Evolutionary conservation across 2,329 filamentous ascomycete genomes (phyloP).

Genomic region (Epichloe baconii): DNA sequence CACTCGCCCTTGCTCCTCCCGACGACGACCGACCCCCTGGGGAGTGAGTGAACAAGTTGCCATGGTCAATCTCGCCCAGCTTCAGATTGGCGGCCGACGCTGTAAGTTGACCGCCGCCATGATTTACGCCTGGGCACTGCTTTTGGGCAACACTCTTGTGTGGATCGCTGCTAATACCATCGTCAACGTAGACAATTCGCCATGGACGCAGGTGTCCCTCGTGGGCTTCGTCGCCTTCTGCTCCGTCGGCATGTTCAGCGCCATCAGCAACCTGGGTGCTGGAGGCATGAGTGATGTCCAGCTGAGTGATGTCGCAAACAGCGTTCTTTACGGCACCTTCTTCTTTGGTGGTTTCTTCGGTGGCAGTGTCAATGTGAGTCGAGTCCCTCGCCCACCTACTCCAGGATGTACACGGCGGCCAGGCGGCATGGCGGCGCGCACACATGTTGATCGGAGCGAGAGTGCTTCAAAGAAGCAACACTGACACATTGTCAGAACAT

Average conservation of each 20-base stretch:
- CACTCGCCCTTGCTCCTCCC: neutral
- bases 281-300: conserved; percentile 22
- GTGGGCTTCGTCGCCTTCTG: conserved; percentile 14
- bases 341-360: conserved; percentile 5
- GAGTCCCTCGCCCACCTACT: neutral
- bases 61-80: conserved; percentile 1
- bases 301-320: conserved; percentile 33
- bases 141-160: neutral
- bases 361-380: conserved; percentile 5
- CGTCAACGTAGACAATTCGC: conserved; percentile 3
- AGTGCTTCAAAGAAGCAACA: too few species aligned
- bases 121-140: neutral
- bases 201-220: conserved; percentile 9
- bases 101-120: neutral
- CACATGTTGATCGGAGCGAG: too few species aligned
- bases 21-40: neutral
- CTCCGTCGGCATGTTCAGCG: conserved; percentile 50
- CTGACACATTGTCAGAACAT: conserved; percentile 1
- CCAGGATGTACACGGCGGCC: too few species aligned
- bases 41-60: neutral
- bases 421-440: too few species aligned
- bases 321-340: conserved; percentile 13
- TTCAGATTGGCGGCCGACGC: neutral
- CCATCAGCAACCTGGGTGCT: conserved; percentile 47
- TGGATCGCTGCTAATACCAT: neutral